Evolutionary conservation across 2,329 filamentous ascomycete genomes (phyloP), one percentile per base, ranked within the genome.

Genomic region (Chaetomium olivaceum): DNA sequence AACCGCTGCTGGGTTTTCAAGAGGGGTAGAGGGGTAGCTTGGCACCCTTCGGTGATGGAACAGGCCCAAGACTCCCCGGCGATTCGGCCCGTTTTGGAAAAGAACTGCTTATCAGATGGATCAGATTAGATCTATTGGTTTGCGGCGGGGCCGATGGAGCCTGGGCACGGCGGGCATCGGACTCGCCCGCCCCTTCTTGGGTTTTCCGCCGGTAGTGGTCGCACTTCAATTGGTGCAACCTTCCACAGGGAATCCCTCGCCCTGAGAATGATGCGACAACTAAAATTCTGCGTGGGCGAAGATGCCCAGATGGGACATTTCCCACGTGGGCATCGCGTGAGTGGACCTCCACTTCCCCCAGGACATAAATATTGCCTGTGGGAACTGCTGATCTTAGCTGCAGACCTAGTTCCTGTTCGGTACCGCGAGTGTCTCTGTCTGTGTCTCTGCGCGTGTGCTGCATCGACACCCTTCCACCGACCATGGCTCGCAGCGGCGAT

Each of bases 41-140:
- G 3, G 27, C 27, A 29, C 27, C 27, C 39, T 4, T 43, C 39
- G 39, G 39, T 36, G 9, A 11, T 36, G 16, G 39, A 19, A 43
- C 16, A 43, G n/a, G 16, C 14, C 16, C 16, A 19, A 19, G 16
- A 1, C 7, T 19, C 39, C 36, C 39, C n/a, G 39, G 3, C n/a
- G 16, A 43, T 43, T 60, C 62, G 62, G 62, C 62, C 62, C 62
- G 29, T 52, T 64, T 14, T 14, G 31, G 56, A 31, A 59, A 50
- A n/a, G 56, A 60, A 56, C 56, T 50, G 56, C 50, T 63, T 64
- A 64, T 64, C 62, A 29, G 23, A 29, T 31, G 14, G 25, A 64
- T 64, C 62, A 36, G 56, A 64, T 64, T 46, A 63, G 61, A 63
- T 63, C 46, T n/a, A 27, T 51, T 43, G 55, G 23, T 14, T 19